Evolutionary conservation across 208 protist species (phyloP).

Genomic region (Balamuthia mandrillaris): DNA sequence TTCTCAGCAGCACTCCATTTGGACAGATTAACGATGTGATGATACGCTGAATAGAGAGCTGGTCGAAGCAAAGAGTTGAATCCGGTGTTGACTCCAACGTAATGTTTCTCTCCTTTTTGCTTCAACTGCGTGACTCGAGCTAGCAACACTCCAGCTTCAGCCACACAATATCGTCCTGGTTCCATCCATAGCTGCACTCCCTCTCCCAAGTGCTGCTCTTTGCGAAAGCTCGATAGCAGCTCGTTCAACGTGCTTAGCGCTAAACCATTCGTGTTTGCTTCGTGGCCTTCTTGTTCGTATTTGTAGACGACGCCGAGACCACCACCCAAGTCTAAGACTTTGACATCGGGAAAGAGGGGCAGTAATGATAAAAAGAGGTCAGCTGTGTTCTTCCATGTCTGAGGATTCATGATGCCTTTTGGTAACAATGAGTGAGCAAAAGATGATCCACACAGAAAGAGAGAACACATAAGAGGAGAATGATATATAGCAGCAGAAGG

Average conservation of each 20-base stretch:
- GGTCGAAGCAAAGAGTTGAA: constrained; percentile 40
- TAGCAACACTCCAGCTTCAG: constrained; percentile 33
- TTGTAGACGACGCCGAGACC: neutral
- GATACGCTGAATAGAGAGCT: constrained; percentile 30
- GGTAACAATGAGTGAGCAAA: neutral
- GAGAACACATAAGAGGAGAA: neutral
- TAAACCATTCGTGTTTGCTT: neutral
- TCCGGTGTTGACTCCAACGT: constrained; percentile 35
- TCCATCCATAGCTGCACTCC: constrained; percentile 16
- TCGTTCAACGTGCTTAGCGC: no score
- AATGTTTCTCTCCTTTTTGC: neutral
- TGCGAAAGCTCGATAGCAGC: no score
- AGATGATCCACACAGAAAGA: neutral
- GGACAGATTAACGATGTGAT: constrained; percentile 49
- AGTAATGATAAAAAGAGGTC: neutral
- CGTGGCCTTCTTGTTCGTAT: neutral
- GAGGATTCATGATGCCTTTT: neutral
- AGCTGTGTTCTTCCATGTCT: constrained; percentile 26
- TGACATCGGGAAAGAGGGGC: constrained; percentile 6
- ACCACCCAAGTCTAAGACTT: constrained; percentile 4
- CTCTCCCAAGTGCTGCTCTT: no score
- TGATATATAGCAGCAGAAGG: neutral
- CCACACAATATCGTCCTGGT: constrained; percentile 10
- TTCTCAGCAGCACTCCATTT: neutral
- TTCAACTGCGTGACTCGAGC: constrained; percentile 29